Evolutionary conservation across 768 basidiomycete genomes (phyloP), one percentile per base, ranked within the genome.

Genomic region (Calvatia gigantea): DNA sequence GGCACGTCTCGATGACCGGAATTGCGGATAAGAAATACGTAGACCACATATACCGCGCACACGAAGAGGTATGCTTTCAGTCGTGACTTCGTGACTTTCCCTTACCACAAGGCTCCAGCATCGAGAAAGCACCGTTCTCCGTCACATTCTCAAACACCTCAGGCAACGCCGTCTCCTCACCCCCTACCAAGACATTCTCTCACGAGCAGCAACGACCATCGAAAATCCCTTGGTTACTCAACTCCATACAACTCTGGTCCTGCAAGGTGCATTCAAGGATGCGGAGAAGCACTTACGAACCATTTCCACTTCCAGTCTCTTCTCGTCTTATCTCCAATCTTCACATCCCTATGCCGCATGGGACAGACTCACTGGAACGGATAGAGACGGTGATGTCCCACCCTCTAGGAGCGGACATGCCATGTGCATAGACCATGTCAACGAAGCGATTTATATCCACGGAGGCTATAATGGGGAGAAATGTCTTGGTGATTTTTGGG

Each of bases 401-500:
- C 75, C 78, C 23, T 74, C 81, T 42, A 82, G 91, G 0, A 87
- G 90, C 14, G 91, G 90, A 0, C 89, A 92, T 59, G 85, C 87
- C 19, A 89, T 90, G 87, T 90, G 87, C 61, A 81, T 91, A 59
- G 89, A 91, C 63, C 70, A 77, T 21, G 73, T 77, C 6, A 76
- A 81, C 35, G 80, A 81, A 5, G 67, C 79, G 41, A 82, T 92
- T 27, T 91, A 91, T 64, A 75, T 92, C 19, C 82, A 90, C 51
- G 91, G 90, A 1, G 91, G 91, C 0, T 92, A 86, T 83, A 81
- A 90, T 58, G 89, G 91, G 1, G 69, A 81, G 52, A 83, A 79
- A 57, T 84, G 82, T 46, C 70, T 92, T 28, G 86, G 88, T 63
- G 90, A 93, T 66, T 86, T 91, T 58, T 92, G 90, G 90, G 74